phyloP scores from a whole-genome alignment of 2,329 filamentous ascomycete genomes.

The Emergomyces pasteurianus region DNA sequence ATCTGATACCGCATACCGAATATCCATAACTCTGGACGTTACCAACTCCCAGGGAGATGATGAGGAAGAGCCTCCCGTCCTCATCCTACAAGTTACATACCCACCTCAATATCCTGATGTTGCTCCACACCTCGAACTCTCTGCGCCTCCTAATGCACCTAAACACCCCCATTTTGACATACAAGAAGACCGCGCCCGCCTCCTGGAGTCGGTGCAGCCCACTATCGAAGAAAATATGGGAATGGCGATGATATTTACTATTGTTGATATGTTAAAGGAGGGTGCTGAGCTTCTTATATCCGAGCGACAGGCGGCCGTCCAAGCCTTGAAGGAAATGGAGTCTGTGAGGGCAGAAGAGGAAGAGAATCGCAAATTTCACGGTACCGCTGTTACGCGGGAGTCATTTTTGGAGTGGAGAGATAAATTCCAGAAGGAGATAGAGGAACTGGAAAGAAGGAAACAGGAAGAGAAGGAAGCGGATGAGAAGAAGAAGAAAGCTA shows the following conservation, averaged over 20 bases:
- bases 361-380: constrained; percentile 95
- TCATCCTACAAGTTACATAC: constrained; percentile 78
- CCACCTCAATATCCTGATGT: constrained; percentile 85
- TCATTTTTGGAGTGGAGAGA: constrained; percentile 75
- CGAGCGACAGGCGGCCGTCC: constrained; percentile 55
- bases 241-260: constrained; percentile 94
- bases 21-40: constrained; percentile 75
- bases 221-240: constrained; percentile 86
- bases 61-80: constrained; percentile 49
- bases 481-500: constrained; percentile 69
- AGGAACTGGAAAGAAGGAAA: constrained; percentile 53
- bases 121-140: constrained; percentile 69
- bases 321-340: constrained; percentile 42
- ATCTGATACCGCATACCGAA: constrained; percentile 77
- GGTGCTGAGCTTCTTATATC: constrained; percentile 73
- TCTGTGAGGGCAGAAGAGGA: constrained; percentile 60
- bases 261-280: constrained; percentile 81
- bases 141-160: constrained; percentile 56
- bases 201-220: constrained; percentile 59
- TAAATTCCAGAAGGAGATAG: constrained; percentile 67
- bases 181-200: constrained; percentile 60
- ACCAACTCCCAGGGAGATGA: constrained; percentile 50
- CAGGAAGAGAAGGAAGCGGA: constrained; percentile 62
- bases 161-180: constrained; percentile 66
- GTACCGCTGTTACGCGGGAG: constrained; percentile 75